Percentiles rank a stretch among this genome's conserved stretches.
Conservation (phyloP, 1,284 basidiomycete genomes). For the Microbotryum lychnidis-dioicae region DNA sequence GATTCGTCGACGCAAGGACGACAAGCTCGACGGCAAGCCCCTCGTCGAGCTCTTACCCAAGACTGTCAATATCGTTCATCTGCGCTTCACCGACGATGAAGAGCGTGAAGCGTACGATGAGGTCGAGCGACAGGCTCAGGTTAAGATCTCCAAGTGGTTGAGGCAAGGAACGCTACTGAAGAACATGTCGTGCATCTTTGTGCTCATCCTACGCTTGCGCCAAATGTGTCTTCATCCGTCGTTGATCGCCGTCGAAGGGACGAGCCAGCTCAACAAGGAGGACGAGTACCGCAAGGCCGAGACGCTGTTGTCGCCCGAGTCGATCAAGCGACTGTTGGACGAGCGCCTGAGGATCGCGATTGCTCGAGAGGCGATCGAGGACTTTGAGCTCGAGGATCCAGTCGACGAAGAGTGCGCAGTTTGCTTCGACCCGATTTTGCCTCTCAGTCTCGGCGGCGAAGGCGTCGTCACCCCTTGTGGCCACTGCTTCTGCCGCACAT, state of each 20-base stretch:
- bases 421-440: constrained; percentile 21
- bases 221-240: constrained; percentile 70
- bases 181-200: constrained; percentile 72
- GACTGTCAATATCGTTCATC: constrained; percentile 57
- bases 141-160: constrained; percentile 51
- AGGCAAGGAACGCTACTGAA: constrained; percentile 41
- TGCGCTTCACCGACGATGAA: constrained; percentile 48
- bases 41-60: constrained; percentile 70
- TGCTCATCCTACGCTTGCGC: constrained; percentile 57
- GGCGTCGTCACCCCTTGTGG: constrained; percentile 5
- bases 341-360: constrained; percentile 3
- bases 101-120: constrained; percentile 73
- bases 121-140: constrained; percentile 63
- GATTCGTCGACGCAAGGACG: constrained; percentile 71
- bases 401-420: constrained; percentile 5
- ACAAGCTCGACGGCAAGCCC: constrained; percentile 68
- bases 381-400: constrained; percentile 7
- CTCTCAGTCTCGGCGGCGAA: not conserved
- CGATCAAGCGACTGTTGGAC: constrained; percentile 3
- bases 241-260: constrained; percentile 47
- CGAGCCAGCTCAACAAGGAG: constrained; percentile 1
- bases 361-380: constrained; percentile 7
- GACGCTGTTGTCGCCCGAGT: constrained; percentile 23
- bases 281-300: constrained; percentile 22
- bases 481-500: constrained; percentile 4